Conservation (phyloP, 2,329 filamentous ascomycete genomes). For the Gnomoniopsis sp. region DNA sequence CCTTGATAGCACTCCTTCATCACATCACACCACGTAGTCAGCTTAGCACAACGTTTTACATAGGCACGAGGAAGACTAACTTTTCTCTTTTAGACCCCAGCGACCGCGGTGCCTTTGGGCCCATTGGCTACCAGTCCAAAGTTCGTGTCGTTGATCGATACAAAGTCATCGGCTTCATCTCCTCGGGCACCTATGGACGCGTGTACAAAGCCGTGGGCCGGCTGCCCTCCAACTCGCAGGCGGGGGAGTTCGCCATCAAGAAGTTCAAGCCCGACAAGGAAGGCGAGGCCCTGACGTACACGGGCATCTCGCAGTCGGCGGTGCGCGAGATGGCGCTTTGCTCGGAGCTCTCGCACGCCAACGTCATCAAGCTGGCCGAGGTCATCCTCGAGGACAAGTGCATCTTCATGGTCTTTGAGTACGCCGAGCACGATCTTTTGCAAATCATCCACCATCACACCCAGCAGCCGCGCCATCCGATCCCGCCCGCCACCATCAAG, state of each 20-base stretch:
- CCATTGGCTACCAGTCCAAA: slow-evolving; percentile 65
- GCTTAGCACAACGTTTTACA: neutral
- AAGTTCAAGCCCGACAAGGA: slow-evolving; percentile 99
- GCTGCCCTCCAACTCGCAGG: slow-evolving; percentile 49
- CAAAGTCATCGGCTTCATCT: slow-evolving; percentile 97
- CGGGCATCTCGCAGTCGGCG: slow-evolving; percentile 94
- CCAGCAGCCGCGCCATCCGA: slow-evolving; percentile 80
- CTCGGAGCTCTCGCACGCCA: slow-evolving; percentile 82
- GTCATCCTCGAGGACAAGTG: slow-evolving; percentile 98
- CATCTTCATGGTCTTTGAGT: slow-evolving; percentile 99
- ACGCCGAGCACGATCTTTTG: slow-evolving; percentile 92
- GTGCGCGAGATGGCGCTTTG: slow-evolving; percentile 97
- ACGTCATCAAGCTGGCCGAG: slow-evolving; percentile 87
- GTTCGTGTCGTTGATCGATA: slow-evolving; percentile 90
- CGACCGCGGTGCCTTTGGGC: slow-evolving; percentile 43
- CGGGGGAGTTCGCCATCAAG: slow-evolving; percentile 94
- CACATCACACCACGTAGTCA: neutral
- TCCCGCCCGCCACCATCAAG: slow-evolving; percentile 83
- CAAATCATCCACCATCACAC: slow-evolving; percentile 99
- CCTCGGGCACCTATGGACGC: slow-evolving; percentile 93
- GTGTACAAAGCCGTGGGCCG: slow-evolving; percentile 92
- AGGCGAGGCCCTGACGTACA: slow-evolving; percentile 90
- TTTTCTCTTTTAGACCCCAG: slow-evolving; percentile 42
- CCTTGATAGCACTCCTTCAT: slow-evolving; percentile 24
- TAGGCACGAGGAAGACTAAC: slow-evolving; percentile 29